A percentile compares a stretch with the other conserved stretches of the same genome.
Evolutionary conservation across 108 stramenopile species (phyloP).

Genomic region (Aurantiochytrium sp.): DNA sequence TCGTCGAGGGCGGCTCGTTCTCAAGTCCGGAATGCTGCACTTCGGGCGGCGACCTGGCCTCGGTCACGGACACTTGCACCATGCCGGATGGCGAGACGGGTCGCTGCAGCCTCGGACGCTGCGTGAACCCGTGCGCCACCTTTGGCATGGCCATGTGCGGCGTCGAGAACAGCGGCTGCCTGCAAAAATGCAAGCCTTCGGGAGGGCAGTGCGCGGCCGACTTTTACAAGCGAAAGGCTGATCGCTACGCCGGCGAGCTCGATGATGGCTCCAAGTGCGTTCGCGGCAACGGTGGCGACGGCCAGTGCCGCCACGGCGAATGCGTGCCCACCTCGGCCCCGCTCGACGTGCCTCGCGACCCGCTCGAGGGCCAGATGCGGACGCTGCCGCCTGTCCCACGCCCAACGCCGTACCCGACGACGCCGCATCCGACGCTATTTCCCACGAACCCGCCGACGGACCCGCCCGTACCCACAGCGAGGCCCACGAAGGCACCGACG

Average conservation of each 20-base stretch:
- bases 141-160: background rate
- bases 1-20: background rate
- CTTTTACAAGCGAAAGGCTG: background rate
- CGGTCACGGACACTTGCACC: background rate
- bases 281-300: background rate
- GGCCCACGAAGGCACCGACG: slow-evolving; percentile 9
- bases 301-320: background rate
- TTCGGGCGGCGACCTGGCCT: background rate
- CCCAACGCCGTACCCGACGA: background rate
- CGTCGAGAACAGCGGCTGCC: background rate
- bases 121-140: background rate
- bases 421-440: background rate
- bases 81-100: background rate
- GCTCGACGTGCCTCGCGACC: background rate
- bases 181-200: background rate
- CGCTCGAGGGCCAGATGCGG: background rate
- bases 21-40: background rate
- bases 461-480: background rate
- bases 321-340: background rate
- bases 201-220: background rate
- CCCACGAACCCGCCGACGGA: background rate
- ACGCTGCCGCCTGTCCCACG: background rate
- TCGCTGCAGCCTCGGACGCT: background rate
- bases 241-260: background rate
- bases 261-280: background rate